These are phyloP conservation scores for Calonectria pauciramosa DNA, from an alignment of 2,329 filamentous ascomycete species.

Conservation along the genomic window DNA sequence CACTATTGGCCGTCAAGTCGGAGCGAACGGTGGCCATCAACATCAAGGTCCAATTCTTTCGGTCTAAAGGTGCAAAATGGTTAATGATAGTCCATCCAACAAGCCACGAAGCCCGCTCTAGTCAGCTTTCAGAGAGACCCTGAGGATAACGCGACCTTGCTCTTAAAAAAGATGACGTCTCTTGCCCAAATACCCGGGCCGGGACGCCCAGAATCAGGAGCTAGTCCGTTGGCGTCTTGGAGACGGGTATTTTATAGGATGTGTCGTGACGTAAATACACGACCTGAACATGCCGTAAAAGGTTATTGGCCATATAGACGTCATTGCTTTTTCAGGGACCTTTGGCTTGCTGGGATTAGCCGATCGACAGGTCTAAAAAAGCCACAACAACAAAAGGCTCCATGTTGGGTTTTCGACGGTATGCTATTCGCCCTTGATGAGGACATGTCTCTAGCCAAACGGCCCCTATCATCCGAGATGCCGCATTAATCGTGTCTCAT, in stretches of 20 bases:
- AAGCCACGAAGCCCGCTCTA: background rate
- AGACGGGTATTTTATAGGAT: background rate
- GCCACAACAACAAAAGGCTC: background rate
- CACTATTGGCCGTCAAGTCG: background rate
- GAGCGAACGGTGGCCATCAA: background rate
- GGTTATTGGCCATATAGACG: background rate
- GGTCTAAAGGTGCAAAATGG: background rate
- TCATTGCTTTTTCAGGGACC: background rate
- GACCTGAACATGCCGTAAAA: background rate
- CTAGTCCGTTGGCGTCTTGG: background rate
- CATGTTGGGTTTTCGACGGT: background rate
- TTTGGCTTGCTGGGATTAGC: background rate
- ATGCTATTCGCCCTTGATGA: background rate
- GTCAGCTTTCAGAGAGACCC: background rate
- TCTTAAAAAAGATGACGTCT: background rate
- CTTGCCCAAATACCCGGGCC: background rate
- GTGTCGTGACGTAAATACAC: background rate
- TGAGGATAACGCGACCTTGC: background rate
- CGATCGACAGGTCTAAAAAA: background rate
- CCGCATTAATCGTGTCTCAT: background rate
- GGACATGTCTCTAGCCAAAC: background rate
- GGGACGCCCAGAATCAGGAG: background rate
- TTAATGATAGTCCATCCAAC: background rate
- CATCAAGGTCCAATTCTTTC: background rate
- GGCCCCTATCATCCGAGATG: background rate